phyloP scores from a whole-genome alignment of 805 yeast species.

The Tetrapisispora fleetii region DNA sequence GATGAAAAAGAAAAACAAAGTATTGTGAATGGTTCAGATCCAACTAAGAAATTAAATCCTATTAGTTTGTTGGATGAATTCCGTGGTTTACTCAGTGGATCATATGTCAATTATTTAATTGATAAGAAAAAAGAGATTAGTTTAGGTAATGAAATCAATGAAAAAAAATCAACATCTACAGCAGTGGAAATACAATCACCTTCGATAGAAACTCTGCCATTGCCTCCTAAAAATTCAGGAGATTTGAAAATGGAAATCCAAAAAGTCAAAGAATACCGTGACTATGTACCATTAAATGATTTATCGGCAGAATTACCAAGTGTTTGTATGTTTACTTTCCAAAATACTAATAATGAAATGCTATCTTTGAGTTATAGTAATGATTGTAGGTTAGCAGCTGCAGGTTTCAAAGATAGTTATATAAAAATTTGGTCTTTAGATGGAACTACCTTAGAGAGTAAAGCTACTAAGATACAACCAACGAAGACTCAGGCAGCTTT shows the following conservation, averaged over 20 bases:
- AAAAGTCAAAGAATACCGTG: conserved; percentile 72
- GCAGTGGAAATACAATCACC: conserved; percentile 47
- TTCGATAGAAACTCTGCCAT: conserved; percentile 61
- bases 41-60: conserved; percentile 1
- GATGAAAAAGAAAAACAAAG: conserved; percentile 52
- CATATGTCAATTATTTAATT: not conserved
- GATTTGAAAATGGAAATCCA: conserved; percentile 75
- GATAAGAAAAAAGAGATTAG: conserved; percentile 16
- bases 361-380: conserved; percentile 81
- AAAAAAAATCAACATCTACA: not conserved
- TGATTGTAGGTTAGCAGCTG: conserved; percentile 80
- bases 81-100: conserved; percentile 42
- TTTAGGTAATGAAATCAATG: conserved; percentile 8
- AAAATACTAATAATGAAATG: conserved; percentile 82
- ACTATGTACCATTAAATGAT: conserved; percentile 57
- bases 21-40: conserved; percentile 8
- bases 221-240: conserved; percentile 71
- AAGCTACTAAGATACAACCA: conserved; percentile 22
- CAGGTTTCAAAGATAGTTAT: conserved; percentile 88
- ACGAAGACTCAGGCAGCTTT: conserved; percentile 24
- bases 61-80: conserved; percentile 55
- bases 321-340: conserved; percentile 96
- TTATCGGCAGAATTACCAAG: conserved; percentile 80
- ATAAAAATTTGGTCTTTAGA: conserved; percentile 89
- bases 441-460: conserved; percentile 70